These are phyloP conservation scores for Syzygium oleosum DNA, from an alignment of 345 rosid genomes.

Conservation along the genomic window DNA sequence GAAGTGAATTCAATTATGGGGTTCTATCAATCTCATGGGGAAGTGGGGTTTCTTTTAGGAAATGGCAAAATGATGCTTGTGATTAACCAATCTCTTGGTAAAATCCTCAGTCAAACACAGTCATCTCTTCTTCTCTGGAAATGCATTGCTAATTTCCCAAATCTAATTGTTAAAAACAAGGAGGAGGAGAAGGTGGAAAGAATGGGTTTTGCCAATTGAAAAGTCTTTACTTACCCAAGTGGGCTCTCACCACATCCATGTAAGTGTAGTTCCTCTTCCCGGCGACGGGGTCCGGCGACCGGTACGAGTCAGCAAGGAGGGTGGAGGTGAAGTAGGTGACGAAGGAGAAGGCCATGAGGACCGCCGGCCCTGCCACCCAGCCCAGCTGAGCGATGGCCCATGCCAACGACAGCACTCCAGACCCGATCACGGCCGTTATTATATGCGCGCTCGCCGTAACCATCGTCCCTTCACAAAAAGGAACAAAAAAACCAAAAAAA, in stretches of 20 bases:
- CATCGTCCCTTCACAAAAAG: conserved; percentile 54
- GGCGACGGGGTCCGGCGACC: conserved; percentile 62
- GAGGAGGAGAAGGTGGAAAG: not conserved
- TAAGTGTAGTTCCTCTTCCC: conserved; percentile 81
- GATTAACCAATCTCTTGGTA: not conserved
- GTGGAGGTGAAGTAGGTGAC: conserved; percentile 76
- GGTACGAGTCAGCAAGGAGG: conserved; percentile 69
- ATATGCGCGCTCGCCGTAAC: conserved; percentile 80
- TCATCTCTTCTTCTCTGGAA: not conserved
- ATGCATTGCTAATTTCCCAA: not conserved
- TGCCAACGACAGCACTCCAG: conserved; percentile 79
- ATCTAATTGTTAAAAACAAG: not conserved
- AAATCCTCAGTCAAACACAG: not conserved
- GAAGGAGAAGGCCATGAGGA: conserved; percentile 56
- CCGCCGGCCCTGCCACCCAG: conserved; percentile 73
- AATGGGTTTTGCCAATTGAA: not conserved
- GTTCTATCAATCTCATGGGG: not conserved
- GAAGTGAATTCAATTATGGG: not conserved
- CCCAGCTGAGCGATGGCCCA: conserved; percentile 91
- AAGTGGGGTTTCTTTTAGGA: not conserved
- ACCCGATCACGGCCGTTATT: conserved; percentile 88
- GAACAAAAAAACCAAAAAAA: not conserved
- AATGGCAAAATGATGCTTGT: not conserved
- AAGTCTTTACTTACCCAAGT: conserved; percentile 33
- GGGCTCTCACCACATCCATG: conserved; percentile 74